Conservation (phyloP, 2,329 filamentous ascomycete genomes). For the Phyllosticta citribraziliensis region DNA sequence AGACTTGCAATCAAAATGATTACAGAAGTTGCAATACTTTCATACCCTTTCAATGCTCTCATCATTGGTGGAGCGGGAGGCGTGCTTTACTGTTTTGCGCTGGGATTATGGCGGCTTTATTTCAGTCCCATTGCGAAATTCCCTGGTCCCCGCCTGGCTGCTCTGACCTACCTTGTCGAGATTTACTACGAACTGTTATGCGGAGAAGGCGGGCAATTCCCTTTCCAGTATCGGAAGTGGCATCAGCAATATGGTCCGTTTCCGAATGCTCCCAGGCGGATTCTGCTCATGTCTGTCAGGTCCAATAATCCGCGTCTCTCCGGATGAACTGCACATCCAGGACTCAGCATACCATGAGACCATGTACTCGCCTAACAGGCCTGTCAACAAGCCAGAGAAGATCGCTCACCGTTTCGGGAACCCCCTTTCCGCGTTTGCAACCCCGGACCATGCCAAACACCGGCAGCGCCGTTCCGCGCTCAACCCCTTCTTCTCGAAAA, state of each 20-base stretch:
- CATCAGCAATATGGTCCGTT: conserved; percentile 12
- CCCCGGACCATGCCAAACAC: conserved; percentile 8
- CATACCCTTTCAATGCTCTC: no score
- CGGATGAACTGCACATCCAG: conserved; percentile 11
- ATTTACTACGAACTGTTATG: conserved; percentile 16
- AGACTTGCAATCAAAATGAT: no score
- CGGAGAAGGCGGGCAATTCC: conserved; percentile 8
- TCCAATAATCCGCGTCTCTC: conserved; percentile 11
- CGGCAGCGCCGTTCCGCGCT: conserved; percentile 15
- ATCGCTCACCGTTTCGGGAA: conserved; percentile 13
- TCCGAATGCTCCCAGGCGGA: no score
- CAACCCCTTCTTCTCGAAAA: conserved; percentile 14
- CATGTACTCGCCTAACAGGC: conserved; percentile 13
- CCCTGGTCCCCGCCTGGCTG: conserved; percentile 22
- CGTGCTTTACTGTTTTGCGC: background rate
- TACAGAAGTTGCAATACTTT: no score
- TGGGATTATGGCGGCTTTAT: conserved; percentile 20
- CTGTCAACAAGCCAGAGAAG: background rate
- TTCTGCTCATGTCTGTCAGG: background rate
- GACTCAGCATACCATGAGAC: background rate
- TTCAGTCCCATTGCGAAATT: conserved; percentile 22
- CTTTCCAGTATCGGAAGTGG: conserved; percentile 3
- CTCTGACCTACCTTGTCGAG: conserved; percentile 14
- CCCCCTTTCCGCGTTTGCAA: background rate
- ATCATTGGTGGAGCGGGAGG: background rate